Percentiles rank a stretch among this genome's conserved stretches.
Conservation (phyloP, 2,329 filamentous ascomycete genomes). For the Aspergillus luchuensis region DNA sequence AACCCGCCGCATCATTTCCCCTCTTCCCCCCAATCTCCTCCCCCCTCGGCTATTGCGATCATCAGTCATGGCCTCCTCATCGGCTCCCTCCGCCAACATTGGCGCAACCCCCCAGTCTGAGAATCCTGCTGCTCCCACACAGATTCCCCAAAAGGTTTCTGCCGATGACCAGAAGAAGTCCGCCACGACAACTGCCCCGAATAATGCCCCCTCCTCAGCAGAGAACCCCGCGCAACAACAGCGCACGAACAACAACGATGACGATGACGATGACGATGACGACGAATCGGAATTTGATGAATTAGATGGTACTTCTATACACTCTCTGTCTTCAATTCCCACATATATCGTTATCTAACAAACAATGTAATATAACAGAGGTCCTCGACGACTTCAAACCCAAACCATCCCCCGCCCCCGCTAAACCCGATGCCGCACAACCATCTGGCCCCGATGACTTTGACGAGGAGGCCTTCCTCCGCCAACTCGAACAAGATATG, state of each 20-base stretch:
- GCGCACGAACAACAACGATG: slow-evolving; percentile 9
- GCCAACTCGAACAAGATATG: slow-evolving; percentile 89
- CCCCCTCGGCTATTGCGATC: slow-evolving; percentile 4
- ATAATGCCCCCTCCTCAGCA: slow-evolving; percentile 1
- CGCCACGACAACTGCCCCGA: background rate
- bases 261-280: slow-evolving; percentile 59
- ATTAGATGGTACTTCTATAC: slow-evolving; percentile 67
- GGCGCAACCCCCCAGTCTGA: slow-evolving; percentile 8
- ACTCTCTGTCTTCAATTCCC: background rate
- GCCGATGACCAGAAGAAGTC: background rate
- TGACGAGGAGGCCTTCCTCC: slow-evolving; percentile 63
- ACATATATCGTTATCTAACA: background rate
- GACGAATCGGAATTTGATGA: slow-evolving; percentile 95
- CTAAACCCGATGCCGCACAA: slow-evolving; percentile 18
- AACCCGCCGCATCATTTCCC: slow-evolving; percentile 3
- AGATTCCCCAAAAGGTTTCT: slow-evolving; percentile 8
- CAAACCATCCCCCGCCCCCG: slow-evolving; percentile 41
- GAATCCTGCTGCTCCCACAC: background rate
- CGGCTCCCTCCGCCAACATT: slow-evolving; percentile 11
- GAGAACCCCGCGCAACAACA: slow-evolving; percentile 2
- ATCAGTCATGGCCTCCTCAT: slow-evolving; percentile 17
- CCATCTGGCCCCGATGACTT: slow-evolving; percentile 24
- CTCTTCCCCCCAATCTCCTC: background rate
- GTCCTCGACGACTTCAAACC: slow-evolving; percentile 86
- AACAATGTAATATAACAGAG: slow-evolving; percentile 55